Evolutionary conservation across 176 grass and related monocot genomes (phyloP).

Genomic region (Eragrostis curvula): DNA sequence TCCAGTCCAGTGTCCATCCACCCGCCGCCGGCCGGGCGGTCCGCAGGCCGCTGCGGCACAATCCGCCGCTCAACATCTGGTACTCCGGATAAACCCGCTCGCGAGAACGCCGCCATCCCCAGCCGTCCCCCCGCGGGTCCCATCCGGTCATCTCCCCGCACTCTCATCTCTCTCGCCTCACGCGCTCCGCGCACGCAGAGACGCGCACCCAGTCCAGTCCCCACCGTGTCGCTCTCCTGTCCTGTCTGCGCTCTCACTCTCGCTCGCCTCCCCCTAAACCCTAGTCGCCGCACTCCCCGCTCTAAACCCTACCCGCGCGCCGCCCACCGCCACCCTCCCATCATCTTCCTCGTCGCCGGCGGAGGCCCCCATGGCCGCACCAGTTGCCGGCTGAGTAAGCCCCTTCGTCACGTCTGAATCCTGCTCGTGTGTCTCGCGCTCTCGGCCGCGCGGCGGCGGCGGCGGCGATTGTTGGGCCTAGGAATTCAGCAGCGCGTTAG

Average conservation of each 20-base stretch:
- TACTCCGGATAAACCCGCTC: constrained; percentile 10
- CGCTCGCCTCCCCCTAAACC: constrained; percentile 47
- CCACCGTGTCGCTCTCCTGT: not conserved
- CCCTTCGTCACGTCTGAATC: not conserved
- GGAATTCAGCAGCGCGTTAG: not conserved
- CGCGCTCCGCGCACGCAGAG: constrained; percentile 46
- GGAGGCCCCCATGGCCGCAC: constrained; percentile 32
- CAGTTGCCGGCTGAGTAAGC: constrained; percentile 6
- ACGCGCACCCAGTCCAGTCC: constrained; percentile 4
- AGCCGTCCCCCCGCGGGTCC: not conserved
- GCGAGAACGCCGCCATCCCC: not conserved
- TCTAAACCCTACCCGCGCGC: constrained; percentile 33
- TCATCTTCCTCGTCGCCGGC: not conserved
- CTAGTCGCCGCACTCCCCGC: constrained; percentile 35
- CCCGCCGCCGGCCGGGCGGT: not conserved
- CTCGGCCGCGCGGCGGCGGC: constrained; percentile 22
- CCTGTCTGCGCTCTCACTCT: not conserved
- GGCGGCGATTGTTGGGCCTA: not conserved
- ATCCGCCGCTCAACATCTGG: not conserved
- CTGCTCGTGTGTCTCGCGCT: not conserved
- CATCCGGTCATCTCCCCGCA: not conserved
- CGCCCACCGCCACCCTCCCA: not conserved
- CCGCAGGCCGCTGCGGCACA: not conserved
- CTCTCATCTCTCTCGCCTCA: constrained; percentile 22
- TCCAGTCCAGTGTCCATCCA: not conserved